A percentile compares a stretch with the other conserved stretches of the same genome.
Conservation (phyloP, 2,329 filamentous ascomycete species). For the Phialemoniopsis sp. region DNA sequence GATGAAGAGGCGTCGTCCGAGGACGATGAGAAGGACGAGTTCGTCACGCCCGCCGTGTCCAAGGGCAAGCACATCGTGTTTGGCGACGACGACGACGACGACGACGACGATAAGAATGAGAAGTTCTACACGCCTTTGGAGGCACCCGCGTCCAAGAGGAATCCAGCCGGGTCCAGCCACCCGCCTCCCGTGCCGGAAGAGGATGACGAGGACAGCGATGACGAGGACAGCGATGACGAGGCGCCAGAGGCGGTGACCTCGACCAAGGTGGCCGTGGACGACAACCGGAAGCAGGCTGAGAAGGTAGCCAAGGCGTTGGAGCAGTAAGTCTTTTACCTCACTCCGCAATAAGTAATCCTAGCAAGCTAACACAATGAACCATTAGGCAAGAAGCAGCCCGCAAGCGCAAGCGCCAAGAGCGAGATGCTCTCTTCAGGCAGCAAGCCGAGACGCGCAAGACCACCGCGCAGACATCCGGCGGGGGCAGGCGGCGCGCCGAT, state of each 20-base stretch:
- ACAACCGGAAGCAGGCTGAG: constrained; percentile 39
- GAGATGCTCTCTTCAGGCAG: constrained; percentile 48
- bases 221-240: constrained; percentile 43
- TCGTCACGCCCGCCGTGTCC: no score
- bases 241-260: constrained; percentile 58
- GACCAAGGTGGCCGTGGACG: constrained; percentile 40
- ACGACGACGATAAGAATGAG: constrained; percentile 11
- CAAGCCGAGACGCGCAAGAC: constrained; percentile 47
- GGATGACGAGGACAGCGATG: constrained; percentile 18
- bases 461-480: constrained; percentile 6
- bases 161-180: constrained; percentile 4
- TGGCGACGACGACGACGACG: constrained; percentile 14
- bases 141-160: constrained; percentile 9
- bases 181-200: constrained; percentile 6
- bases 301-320: constrained; percentile 44
- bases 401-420: constrained; percentile 52
- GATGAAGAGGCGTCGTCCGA: background rate
- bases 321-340: constrained; percentile 35
- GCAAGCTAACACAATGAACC: constrained; percentile 5
- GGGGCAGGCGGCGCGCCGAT: constrained; percentile 17
- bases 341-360: no score
- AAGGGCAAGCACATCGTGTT: constrained; percentile 19
- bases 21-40: background rate
- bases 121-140: constrained; percentile 24
- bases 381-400: constrained; percentile 43